phyloP scores from a whole-genome alignment of 768 basidiomycete species.

The Chalciporus sphaerocephalus region DNA sequence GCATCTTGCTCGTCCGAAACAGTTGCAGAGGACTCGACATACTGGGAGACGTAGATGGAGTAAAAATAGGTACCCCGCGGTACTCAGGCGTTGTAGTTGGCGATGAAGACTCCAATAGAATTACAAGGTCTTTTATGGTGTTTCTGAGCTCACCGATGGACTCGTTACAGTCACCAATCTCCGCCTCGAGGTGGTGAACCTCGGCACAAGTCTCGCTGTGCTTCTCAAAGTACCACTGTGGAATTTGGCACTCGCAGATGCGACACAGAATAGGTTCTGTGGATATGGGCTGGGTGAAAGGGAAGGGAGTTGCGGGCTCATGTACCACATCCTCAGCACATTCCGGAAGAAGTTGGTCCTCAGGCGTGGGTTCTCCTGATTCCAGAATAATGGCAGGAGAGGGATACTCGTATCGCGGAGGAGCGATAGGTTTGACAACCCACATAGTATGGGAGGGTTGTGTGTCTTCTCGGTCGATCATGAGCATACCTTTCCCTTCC shows the following conservation, averaged over 20 bases:
- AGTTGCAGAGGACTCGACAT: constrained; percentile 73
- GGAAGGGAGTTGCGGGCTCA: constrained; percentile 65
- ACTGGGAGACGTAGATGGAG: constrained; percentile 65
- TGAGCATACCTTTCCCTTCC: constrained; percentile 98
- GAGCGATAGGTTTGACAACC: constrained; percentile 82
- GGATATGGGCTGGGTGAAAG: constrained; percentile 72
- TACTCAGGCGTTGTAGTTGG: constrained; percentile 71
- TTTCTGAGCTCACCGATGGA: constrained; percentile 81
- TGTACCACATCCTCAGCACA: constrained; percentile 35
- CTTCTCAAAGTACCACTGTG: constrained; percentile 99
- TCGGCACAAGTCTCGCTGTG: constrained; percentile 99
- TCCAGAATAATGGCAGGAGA: constrained; percentile 60
- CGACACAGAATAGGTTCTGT: constrained; percentile 87
- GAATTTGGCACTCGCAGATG: constrained; percentile 94
- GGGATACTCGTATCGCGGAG: constrained; percentile 64
- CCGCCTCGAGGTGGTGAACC: constrained; percentile 92
- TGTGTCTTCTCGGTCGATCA: constrained; percentile 87
- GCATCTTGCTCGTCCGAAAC: constrained; percentile 74
- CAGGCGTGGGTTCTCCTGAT: constrained; percentile 34
- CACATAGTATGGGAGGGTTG: constrained; percentile 96
- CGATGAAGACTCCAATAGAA: constrained; percentile 71
- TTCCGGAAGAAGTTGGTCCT: constrained; percentile 41
- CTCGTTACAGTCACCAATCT: constrained; percentile 92
- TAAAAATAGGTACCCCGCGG: constrained; percentile 81
- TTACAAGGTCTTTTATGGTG: constrained; percentile 74